Conservation (phyloP, 2,329 filamentous ascomycete genomes). For the Dothistroma septosporum region DNA sequence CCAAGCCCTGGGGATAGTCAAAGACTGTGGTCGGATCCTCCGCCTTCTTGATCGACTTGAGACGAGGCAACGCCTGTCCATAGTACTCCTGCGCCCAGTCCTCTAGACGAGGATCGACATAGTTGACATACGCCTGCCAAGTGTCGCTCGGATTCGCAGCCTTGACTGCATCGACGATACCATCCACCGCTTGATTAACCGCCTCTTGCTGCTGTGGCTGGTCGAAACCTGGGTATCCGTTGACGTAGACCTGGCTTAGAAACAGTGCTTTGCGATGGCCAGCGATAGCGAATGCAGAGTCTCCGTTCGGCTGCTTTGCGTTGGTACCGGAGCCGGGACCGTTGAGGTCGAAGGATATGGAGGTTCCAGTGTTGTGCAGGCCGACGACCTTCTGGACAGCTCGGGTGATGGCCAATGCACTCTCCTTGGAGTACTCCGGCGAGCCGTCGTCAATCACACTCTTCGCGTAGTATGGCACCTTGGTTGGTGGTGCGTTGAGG, state of each 20-base stretch:
- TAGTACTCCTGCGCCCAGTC: constrained; percentile 16
- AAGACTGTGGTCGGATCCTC: constrained; percentile 14
- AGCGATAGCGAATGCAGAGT: constrained; percentile 10
- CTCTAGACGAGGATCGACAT: constrained; percentile 16
- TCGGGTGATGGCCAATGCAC: constrained; percentile 4
- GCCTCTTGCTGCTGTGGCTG: constrained; percentile 5
- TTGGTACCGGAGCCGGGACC: constrained; percentile 14
- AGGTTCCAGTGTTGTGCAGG: constrained; percentile 4
- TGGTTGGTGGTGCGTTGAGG: constrained; percentile 13
- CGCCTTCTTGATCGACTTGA: constrained; percentile 12
- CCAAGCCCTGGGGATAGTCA: constrained; percentile 18
- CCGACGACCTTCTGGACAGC: constrained; percentile 15
- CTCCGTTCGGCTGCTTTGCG: constrained; percentile 12
- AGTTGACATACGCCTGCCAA: constrained; percentile 20
- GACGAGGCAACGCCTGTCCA: constrained; percentile 9
- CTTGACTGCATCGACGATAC: constrained; percentile 9
- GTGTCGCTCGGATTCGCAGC: constrained; percentile 5
- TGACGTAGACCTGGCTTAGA: constrained; percentile 17
- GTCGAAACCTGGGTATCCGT: constrained; percentile 14
- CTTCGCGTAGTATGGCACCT: constrained; percentile 18
- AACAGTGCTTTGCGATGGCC: constrained; percentile 15
- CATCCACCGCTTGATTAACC: constrained; percentile 11
- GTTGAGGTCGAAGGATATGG: constrained; percentile 19
- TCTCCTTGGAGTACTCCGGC: constrained; percentile 8
- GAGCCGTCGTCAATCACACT: constrained; percentile 16